A percentile compares a stretch with the other conserved stretches of the same genome.
phyloP scores from a whole-genome alignment of 306 rosid genomes.

The Chamaecrista fasciculata region DNA sequence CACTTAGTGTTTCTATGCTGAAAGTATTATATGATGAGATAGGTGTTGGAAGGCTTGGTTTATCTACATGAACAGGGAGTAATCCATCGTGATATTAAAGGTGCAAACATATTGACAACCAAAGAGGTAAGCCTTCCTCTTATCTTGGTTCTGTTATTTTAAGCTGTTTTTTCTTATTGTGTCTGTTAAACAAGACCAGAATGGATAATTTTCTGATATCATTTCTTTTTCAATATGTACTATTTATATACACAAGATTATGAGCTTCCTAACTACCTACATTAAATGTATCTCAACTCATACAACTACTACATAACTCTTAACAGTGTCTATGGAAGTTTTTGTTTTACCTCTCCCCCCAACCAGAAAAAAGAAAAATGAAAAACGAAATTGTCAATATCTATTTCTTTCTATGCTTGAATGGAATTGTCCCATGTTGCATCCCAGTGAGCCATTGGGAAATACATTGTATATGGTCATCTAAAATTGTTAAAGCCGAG shows the following conservation, averaged over 20 bases:
- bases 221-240: no score
- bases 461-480: conserved; percentile 8
- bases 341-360: neutral
- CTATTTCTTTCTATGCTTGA: neutral
- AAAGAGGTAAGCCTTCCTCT: conserved; percentile 63
- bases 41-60: conserved; percentile 98
- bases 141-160: neutral
- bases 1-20: conserved; percentile 8
- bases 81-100: conserved; percentile 94
- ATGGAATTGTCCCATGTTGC: neutral
- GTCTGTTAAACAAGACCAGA: no score
- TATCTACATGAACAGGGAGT: conserved; percentile 97
- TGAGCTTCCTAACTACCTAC: no score
- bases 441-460: neutral
- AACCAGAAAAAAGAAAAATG: no score
- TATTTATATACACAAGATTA: no score
- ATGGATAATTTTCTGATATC: no score
- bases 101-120: conserved; percentile 94
- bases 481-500: neutral
- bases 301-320: no score
- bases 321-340: no score
- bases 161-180: neutral
- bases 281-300: no score
- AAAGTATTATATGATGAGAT: conserved; percentile 27
- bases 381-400: no score